Evolutionary conservation across 352 stramenopile genomes (phyloP).

Genomic region (Pythium scleroteichum): DNA sequence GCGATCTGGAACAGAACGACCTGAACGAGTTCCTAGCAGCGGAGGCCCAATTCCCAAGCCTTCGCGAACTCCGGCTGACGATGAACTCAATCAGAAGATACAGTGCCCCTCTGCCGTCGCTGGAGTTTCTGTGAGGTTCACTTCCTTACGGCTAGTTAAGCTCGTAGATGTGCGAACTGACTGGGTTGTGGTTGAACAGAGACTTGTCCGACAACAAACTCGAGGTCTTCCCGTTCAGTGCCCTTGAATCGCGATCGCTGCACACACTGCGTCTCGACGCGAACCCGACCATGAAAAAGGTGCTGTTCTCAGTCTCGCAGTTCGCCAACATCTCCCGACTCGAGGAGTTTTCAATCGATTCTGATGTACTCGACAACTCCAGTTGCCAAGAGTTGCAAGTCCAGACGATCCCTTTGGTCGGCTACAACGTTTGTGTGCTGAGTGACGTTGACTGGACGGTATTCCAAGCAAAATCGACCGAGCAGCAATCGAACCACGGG

Average conservation of each 20-base stretch:
- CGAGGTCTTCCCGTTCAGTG: conserved; percentile 1
- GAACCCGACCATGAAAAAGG: conserved; percentile 14
- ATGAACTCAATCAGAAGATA: too few species aligned
- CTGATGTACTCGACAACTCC: neutral
- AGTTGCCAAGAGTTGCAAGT: neutral
- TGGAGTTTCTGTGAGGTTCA: too few species aligned
- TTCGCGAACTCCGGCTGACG: conserved; percentile 5
- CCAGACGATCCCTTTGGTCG: neutral
- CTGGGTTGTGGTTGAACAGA: too few species aligned
- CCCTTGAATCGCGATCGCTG: neutral
- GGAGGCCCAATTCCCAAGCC: neutral
- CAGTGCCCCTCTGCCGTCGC: too few species aligned
- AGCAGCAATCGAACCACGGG: neutral
- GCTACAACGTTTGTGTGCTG: conserved; percentile 9
- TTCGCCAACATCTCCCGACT: conserved; percentile 10
- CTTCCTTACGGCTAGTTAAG: too few species aligned
- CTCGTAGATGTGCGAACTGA: too few species aligned
- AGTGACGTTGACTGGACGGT: neutral
- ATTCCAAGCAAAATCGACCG: neutral
- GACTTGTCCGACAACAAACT: conserved; percentile 20
- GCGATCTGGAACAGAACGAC: conserved; percentile 10
- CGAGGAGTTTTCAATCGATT: conserved; percentile 7
- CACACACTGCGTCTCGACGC: neutral
- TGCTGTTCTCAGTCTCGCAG: conserved; percentile 12
- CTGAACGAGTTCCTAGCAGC: neutral